Evolutionary conservation across 306 rosid genomes (phyloP).

Genomic region (Corylus heterophylla): DNA sequence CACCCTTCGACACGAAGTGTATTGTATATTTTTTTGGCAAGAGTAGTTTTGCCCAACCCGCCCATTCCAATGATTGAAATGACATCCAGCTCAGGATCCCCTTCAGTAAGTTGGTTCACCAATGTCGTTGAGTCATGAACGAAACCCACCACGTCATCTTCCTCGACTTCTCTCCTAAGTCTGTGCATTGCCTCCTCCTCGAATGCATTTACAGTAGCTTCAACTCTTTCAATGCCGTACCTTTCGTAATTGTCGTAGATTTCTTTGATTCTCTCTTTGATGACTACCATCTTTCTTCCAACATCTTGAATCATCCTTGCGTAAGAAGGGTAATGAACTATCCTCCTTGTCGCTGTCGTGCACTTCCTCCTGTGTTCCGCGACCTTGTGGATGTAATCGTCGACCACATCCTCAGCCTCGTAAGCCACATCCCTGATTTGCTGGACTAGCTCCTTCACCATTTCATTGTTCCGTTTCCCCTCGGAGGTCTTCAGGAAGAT

Average conservation of each 20-base stretch:
- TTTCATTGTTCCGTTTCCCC: not conserved
- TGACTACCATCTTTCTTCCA: not conserved
- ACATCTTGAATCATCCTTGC: not conserved
- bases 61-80: not conserved
- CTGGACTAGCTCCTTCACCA: not conserved
- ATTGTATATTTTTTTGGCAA: not conserved
- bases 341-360: not conserved
- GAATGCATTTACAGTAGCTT: not conserved
- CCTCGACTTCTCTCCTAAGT: not conserved
- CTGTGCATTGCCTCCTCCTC: not conserved
- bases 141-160: not conserved
- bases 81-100: not conserved
- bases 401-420: not conserved
- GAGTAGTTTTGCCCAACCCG: not conserved
- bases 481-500: not conserved
- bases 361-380: not conserved
- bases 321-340: not conserved
- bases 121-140: not conserved
- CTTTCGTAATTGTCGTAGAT: not conserved
- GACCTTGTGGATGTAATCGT: not conserved
- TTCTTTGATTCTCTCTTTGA: not conserved
- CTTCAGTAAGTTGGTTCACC: not conserved
- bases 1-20: rapidly evolving
- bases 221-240: not conserved
- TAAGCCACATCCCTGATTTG: not conserved